Conservation (phyloP, 176 grass and related monocot species). For the Echinochloa phyllopogon region DNA sequence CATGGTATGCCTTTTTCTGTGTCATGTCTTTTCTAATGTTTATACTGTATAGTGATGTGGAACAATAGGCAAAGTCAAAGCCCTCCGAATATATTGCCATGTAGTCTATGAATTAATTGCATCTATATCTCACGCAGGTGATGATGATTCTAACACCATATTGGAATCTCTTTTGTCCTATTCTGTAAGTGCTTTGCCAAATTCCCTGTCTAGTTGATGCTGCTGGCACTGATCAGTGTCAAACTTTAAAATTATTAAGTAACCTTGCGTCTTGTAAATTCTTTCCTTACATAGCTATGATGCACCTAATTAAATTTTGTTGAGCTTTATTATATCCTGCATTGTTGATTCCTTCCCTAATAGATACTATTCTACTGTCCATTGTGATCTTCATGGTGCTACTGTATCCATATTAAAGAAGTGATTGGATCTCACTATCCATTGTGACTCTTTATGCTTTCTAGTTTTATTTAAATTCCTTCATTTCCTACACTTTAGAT, state of each 20-base stretch:
- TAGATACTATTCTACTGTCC: not conserved
- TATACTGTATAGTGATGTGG: not conserved
- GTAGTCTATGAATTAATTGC: constrained; percentile 34
- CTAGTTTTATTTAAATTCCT: not conserved
- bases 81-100: not conserved
- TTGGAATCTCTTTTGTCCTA: constrained; percentile 64
- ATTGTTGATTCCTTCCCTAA: constrained; percentile 7
- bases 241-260: not conserved
- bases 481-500: not conserved
- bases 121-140: constrained; percentile 55
- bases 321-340: not conserved
- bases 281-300: not conserved
- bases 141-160: constrained; percentile 66
- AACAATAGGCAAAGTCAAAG: constrained; percentile 33
- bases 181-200: constrained; percentile 68
- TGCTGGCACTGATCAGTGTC: not conserved
- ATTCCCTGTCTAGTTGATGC: constrained; percentile 27
- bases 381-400: not conserved
- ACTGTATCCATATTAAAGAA: not conserved
- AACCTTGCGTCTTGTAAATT: constrained; percentile 16
- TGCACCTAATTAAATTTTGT: constrained; percentile 1
- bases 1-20: constrained; percentile 61
- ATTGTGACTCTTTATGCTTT: not conserved
- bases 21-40: not conserved
- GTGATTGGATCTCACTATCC: not conserved